Conservation (phyloP, 31 red algal genomes). For the Bonnemaisonia californica region DNA sequence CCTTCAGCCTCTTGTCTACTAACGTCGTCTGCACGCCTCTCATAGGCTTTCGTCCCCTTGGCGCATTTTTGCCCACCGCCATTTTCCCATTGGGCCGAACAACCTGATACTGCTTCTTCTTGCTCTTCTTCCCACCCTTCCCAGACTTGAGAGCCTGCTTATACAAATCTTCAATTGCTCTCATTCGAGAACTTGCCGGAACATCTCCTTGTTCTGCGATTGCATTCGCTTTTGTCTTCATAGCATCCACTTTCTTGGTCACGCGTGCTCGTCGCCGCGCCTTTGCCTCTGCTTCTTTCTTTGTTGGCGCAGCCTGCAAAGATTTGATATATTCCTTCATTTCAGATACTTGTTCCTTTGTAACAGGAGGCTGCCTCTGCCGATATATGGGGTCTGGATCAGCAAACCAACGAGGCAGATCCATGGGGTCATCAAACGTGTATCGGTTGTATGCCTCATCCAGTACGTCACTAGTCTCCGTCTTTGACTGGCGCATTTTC, state of each 20-base stretch:
- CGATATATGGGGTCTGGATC: conserved; percentile 83
- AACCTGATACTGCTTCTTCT: conserved; percentile 83
- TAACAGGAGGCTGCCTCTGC: conserved; percentile 53
- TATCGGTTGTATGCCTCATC: conserved; percentile 93
- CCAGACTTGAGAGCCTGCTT: conserved; percentile 62
- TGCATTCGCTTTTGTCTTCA: conserved; percentile 77
- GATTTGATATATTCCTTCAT: conserved; percentile 80
- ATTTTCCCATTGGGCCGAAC: conserved; percentile 51
- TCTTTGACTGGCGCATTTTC: conserved; percentile 67
- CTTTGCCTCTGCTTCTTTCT: conserved; percentile 91
- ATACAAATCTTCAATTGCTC: conserved; percentile 81
- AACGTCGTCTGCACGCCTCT: conserved; percentile 60
- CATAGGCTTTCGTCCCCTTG: conserved; percentile 37
- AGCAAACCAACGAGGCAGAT: conserved; percentile 95
- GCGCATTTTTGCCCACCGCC: conserved; percentile 55
- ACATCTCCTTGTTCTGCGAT: conserved; percentile 85
- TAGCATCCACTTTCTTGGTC: conserved; percentile 64
- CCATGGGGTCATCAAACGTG: conserved; percentile 82
- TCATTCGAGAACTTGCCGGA: conserved; percentile 67
- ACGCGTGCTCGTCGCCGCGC: conserved; percentile 55
- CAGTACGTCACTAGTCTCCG: conserved; percentile 60
- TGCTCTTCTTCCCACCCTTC: conserved; percentile 72
- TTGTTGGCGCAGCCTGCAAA: conserved; percentile 72
- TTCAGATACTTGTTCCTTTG: conserved; percentile 72
- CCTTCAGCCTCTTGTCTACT: conserved; percentile 90